phyloP scores from a whole-genome alignment of 2,329 filamentous ascomycete genomes.

The Periconia sp. region DNA sequence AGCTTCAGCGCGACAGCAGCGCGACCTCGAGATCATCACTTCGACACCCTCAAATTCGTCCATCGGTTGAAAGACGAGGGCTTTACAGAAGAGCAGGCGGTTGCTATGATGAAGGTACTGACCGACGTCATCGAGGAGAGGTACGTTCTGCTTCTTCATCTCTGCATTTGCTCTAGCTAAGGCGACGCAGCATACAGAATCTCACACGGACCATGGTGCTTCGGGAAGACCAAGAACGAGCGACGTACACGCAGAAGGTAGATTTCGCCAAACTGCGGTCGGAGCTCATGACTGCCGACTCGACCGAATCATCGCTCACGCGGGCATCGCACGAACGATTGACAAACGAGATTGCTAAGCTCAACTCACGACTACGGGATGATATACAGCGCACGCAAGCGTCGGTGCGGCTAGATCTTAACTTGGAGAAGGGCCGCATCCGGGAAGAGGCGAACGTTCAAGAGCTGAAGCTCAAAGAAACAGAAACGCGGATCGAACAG shows the following conservation, averaged over 20 bases:
- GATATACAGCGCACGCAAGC: slow-evolving; percentile 95
- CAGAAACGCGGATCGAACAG: slow-evolving; percentile 97
- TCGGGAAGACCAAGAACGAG: slow-evolving; percentile 85
- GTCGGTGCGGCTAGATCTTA: slow-evolving; percentile 86
- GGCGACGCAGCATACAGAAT: slow-evolving; percentile 76
- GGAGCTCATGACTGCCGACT: slow-evolving; percentile 88
- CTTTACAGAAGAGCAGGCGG: slow-evolving; percentile 92
- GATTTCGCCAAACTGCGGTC: slow-evolving; percentile 97
- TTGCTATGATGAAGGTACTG: slow-evolving; percentile 97
- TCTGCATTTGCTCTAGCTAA: background rate
- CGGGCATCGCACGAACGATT: slow-evolving; percentile 87
- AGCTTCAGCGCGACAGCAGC: slow-evolving; percentile 68
- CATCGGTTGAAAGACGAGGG: slow-evolving; percentile 86
- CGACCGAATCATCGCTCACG: slow-evolving; percentile 85
- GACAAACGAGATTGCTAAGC: slow-evolving; percentile 91
- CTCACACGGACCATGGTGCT: slow-evolving; percentile 97
- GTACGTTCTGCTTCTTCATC: slow-evolving; percentile 42
- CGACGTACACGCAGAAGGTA: slow-evolving; percentile 81
- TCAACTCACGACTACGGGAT: slow-evolving; percentile 85
- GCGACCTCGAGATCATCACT: slow-evolving; percentile 80
- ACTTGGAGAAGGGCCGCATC: slow-evolving; percentile 94
- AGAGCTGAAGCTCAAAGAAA: slow-evolving; percentile 98
- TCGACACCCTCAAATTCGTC: slow-evolving; percentile 97
- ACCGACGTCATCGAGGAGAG: slow-evolving; percentile 97
- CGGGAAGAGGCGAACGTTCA: slow-evolving; percentile 94